A percentile compares a stretch with the other conserved stretches of the same genome.
Evolutionary conservation across 305 asterid species (phyloP).

Genomic region (Ruellia speciosa): DNA sequence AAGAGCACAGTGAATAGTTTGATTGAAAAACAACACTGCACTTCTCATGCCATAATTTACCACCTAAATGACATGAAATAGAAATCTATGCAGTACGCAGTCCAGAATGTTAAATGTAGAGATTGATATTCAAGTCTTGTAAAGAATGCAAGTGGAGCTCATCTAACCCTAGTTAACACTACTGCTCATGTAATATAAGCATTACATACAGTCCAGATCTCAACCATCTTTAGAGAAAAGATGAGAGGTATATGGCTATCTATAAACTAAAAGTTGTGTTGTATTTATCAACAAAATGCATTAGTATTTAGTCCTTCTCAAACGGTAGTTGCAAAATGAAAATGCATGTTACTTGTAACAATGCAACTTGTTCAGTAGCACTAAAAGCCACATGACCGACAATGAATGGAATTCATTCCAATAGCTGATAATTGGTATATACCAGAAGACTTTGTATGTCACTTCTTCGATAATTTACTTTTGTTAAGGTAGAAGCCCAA

Average conservation of each 20-base stretch:
- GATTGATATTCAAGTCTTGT: background rate
- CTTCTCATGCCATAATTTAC: constrained; percentile 11
- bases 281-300: no score
- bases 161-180: constrained; percentile 2
- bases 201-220: background rate
- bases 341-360: no score
- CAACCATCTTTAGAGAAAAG: background rate
- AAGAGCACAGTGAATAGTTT: constrained; percentile 13
- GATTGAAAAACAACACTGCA: constrained; percentile 12
- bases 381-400: no score
- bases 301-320: no score
- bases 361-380: no score
- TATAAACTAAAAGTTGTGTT: no score
- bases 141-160: constrained; percentile 12
- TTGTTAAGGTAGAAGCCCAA: no score
- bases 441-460: no score
- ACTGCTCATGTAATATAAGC: constrained; percentile 11
- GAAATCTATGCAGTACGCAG: background rate
- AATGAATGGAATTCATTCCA: no score
- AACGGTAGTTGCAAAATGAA: no score
- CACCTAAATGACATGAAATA: constrained; percentile 2
- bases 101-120: constrained; percentile 5
- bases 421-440: no score
- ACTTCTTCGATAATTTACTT: no score
- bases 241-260: background rate